phyloP scores from a whole-genome alignment of 140 eudicot species.

The Anethum foeniculum region DNA sequence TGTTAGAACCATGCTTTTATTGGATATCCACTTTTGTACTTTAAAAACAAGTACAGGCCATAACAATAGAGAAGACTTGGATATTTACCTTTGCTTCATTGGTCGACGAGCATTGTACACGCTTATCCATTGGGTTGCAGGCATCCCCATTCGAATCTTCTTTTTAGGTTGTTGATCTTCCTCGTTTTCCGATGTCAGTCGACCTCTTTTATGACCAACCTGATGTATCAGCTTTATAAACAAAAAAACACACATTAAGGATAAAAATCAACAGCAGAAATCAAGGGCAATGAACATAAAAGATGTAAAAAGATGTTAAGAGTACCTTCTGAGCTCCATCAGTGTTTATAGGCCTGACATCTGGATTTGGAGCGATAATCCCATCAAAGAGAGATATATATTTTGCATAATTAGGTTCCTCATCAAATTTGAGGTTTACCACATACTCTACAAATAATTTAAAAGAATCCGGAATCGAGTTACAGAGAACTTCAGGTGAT shows the following conservation, averaged over 20 bases:
- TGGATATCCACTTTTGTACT: background rate
- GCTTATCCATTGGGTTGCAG: conserved; percentile 67
- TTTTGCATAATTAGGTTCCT: conserved; percentile 91
- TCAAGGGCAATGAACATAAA: background rate
- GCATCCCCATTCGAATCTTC: conserved; percentile 55
- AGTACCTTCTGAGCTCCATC: conserved; percentile 88
- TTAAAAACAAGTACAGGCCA: background rate
- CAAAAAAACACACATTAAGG: background rate
- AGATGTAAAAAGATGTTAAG: background rate
- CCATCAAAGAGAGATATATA: conserved; percentile 70
- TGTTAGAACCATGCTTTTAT: background rate
- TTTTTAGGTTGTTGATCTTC: conserved; percentile 59
- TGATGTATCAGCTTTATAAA: conserved; percentile 28
- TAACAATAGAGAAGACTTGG: background rate
- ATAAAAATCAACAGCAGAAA: background rate
- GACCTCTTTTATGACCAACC: conserved; percentile 57
- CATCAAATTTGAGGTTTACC: conserved; percentile 88
- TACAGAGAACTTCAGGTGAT: conserved; percentile 61
- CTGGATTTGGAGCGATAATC: conserved; percentile 59
- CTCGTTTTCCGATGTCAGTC: conserved; percentile 46
- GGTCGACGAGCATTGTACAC: conserved; percentile 63
- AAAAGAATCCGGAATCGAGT: conserved; percentile 65
- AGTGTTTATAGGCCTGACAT: conserved; percentile 59
- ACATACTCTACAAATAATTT: conserved; percentile 70
- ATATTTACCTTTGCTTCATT: conserved; percentile 56